Evolutionary conservation across 257 asterid species (phyloP).

Genomic region (Scutellaria baicalensis): DNA sequence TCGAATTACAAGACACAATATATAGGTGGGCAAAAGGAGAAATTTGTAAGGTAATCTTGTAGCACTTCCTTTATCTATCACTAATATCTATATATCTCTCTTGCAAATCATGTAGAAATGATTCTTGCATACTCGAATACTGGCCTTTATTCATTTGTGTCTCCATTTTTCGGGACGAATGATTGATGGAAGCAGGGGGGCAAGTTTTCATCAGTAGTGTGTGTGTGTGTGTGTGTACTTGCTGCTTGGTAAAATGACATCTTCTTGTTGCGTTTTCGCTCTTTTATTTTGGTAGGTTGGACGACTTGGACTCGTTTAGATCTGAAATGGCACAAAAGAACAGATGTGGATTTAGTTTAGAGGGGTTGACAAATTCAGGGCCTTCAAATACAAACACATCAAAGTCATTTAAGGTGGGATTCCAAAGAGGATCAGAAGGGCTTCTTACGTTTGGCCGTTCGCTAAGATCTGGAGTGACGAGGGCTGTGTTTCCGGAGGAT

Average conservation of each 20-base stretch:
- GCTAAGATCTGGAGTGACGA: constrained; percentile 64
- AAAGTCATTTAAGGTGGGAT: constrained; percentile 54
- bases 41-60: constrained; percentile 59
- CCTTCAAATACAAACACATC: constrained; percentile 34
- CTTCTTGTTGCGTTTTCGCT: neutral
- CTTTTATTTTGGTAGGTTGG: constrained; percentile 43
- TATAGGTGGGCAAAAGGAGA: constrained; percentile 79
- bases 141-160: constrained; percentile 1
- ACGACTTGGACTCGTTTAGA: constrained; percentile 52
- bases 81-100: neutral
- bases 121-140: neutral
- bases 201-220: neutral
- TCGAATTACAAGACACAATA: constrained; percentile 50
- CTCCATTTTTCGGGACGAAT: neutral
- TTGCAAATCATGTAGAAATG: neutral
- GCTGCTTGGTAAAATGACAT: constrained; percentile 1
- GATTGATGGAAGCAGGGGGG: neutral
- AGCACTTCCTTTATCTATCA: neutral
- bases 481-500: constrained; percentile 92
- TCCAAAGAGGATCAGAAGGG: constrained; percentile 79
- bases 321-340: constrained; percentile 68
- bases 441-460: constrained; percentile 76
- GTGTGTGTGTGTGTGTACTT: neutral
- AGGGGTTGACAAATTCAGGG: constrained; percentile 38
- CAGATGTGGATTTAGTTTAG: constrained; percentile 60